Evolutionary conservation across 331 rosid genomes (phyloP).

Genomic region (Prunus yedoensis): DNA sequence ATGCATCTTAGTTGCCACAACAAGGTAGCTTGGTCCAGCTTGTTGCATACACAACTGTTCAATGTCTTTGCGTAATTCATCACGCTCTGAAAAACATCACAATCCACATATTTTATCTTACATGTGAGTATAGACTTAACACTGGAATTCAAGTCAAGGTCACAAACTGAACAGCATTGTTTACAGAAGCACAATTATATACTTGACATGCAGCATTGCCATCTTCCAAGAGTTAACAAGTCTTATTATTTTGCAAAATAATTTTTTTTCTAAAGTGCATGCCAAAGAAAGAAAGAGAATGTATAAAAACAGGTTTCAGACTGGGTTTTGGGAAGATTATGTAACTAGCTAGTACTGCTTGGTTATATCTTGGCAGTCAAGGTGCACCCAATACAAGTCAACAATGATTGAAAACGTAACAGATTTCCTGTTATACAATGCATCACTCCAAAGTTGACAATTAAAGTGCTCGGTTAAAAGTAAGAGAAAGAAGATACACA

Average conservation of each 20-base stretch:
- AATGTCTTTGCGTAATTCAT: conserved; percentile 82
- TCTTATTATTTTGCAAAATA: too few relatives aligned
- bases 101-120: conserved; percentile 10
- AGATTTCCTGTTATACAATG: not conserved
- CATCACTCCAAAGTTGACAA: not conserved
- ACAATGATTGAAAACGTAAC: not conserved
- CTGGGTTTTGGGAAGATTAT: too few relatives aligned
- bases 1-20: conserved; percentile 88
- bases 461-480: not conserved
- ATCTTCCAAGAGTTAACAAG: not conserved
- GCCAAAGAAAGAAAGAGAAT: too few relatives aligned
- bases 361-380: not conserved
- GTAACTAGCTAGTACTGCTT: not conserved
- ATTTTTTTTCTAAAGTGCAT: too few relatives aligned
- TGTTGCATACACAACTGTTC: conserved; percentile 96
- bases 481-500: not conserved
- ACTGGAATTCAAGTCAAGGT: not conserved
- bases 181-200: conserved; percentile 3
- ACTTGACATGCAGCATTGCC: not conserved
- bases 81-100: conserved; percentile 65
- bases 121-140: not conserved
- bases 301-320: too few relatives aligned
- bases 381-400: conserved; percentile 2
- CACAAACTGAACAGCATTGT: not conserved
- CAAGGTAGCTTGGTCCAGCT: conserved; percentile 90